These are phyloP conservation scores for Brettanomyces sp. DNA, from an alignment of 805 yeast species.

Conservation along the genomic window DNA sequence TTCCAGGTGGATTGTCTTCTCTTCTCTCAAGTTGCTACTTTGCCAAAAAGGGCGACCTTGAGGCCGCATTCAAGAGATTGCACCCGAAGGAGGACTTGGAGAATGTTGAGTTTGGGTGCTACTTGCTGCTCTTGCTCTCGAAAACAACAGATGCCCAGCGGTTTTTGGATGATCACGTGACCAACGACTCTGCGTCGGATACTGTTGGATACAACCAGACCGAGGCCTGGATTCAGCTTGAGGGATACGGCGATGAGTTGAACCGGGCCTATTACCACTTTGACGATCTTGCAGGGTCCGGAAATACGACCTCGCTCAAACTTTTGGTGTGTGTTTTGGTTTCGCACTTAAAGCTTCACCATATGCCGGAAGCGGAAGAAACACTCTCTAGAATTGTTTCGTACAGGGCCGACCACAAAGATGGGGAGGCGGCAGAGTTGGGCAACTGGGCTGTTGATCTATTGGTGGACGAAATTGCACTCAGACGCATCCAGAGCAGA, in stretches of 20 bases:
- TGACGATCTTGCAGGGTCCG: conserved; percentile 70
- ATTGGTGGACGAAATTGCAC: conserved; percentile 57
- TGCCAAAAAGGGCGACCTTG: conserved; percentile 28
- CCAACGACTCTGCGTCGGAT: conserved; percentile 37
- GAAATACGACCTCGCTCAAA: conserved; percentile 32
- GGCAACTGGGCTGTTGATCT: conserved; percentile 31
- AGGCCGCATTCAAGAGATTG: conserved; percentile 32
- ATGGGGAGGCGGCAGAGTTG: conserved; percentile 1
- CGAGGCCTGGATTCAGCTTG: conserved; percentile 51
- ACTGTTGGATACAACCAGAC: conserved; percentile 68
- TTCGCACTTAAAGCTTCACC: conserved; percentile 68
- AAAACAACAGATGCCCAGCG: conserved; percentile 32
- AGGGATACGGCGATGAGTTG: conserved; percentile 26
- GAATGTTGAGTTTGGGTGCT: conserved; percentile 28
- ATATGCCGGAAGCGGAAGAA: conserved; percentile 76
- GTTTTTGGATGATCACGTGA: background rate
- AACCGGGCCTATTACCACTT: conserved; percentile 51
- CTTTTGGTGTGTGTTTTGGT: conserved; percentile 57
- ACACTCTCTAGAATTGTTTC: conserved; percentile 35
- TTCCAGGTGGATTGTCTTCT: conserved; percentile 1
- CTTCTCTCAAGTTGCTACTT: conserved; percentile 12
- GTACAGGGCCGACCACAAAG: conserved; percentile 4
- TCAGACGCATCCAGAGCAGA: conserved; percentile 45
- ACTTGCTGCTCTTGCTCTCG: conserved; percentile 31
- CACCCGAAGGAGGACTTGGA: conserved; percentile 25